Evolutionary conservation across 1,284 basidiomycete species (phyloP), one percentile per base, ranked within the genome.

Genomic region (Cutaneotrichosporon sp.): DNA sequence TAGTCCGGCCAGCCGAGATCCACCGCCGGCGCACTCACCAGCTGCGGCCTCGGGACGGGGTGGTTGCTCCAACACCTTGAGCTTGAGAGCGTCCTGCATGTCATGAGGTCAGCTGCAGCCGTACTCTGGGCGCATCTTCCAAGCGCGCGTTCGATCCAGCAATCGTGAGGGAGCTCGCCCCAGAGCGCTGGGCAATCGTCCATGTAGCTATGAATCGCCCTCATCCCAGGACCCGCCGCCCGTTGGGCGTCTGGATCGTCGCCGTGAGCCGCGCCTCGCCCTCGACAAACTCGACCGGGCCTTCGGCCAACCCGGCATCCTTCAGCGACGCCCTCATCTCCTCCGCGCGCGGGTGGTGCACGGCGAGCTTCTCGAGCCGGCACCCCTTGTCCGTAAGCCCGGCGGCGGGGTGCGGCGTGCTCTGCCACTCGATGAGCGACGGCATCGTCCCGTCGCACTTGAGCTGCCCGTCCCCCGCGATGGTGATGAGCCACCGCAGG

Each of bases 61-160:
- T 51, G 59, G 60, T 58, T 63, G 58, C 62, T 63, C 62, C 31
- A 59, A 63, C 33, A 63, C 49, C 43, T 42, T 52, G 49, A 63
- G 60, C 38, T 54, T 25, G 54, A 63, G 62, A 10, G 54, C 53
- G 58, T 63, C 62, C 22, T 56, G 49, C 34, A 49, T 56, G 47
- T 49, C 29, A 29, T 29, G 29, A 29, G 29, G 29, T 29, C 29
- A n/a, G n/a, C n/a, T n/a, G n/a, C n/a, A n/a, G n/a, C n/a, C n/a
- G n/a, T n/a, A n/a, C n/a, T n/a, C n/a, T n/a, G n/a, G n/a, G n/a
- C n/a, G n/a, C n/a, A n/a, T n/a, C n/a, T n/a, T n/a, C n/a, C n/a
- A n/a, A n/a, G n/a, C n/a, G n/a, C n/a, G n/a, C n/a, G n/a, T n/a
- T n/a, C n/a, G n/a, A n/a, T n/a, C n/a, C n/a, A n/a, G n/a, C n/a